Evolutionary conservation across 2,329 filamentous ascomycete species (phyloP), one percentile per base, ranked within the genome.

Genomic region (Neoscytalidium dimidiatum): DNA sequence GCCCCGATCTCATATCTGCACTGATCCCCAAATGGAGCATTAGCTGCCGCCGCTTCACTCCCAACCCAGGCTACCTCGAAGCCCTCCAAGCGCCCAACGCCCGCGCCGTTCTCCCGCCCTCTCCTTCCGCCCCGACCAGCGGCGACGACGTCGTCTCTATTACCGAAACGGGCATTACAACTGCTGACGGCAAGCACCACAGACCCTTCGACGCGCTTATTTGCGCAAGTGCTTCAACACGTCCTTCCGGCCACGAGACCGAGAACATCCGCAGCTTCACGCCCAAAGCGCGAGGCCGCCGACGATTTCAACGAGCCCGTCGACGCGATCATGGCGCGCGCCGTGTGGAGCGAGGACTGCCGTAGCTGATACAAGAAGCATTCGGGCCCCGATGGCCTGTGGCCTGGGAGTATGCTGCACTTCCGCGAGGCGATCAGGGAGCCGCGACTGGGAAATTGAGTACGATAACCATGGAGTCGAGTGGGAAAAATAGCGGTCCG

Each of bases 291-390:
- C 0, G 78, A 78, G 19, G 82, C 80, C 1, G 80, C 85, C 7
- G 72, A 74, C 11, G 85, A 86, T 66, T 86, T 87, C 71, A 78
- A 82, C 64, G 74, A 74, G 3, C 78, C 80, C 73, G 80, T 80
- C 46, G 79, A 83, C 64, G 67, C 71, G 9, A 75, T 69, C 64
- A 71, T 74, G 68, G 69, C 69, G 60, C 70, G 67, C 1, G 74
- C 73, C 0, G 73, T 75, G 28, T 76, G 73, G 73, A 69, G 72
- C 67, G 73, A 75, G 51, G 70, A 73, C 41, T 75, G 74, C 66
- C 68, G 72, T n/a, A 74, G 73, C 67, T 75, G 74, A 73, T 74
- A 74, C 68, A 76, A 76, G 65, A 83, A 81, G 71, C 81, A 84
- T 77, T 70, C 76, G 64, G 73, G 38, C 6, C 4, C 70, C 23